These are phyloP conservation scores for Borovskyia barvae DNA, from an alignment of 208 protist genomes.

Conservation along the genomic window DNA sequence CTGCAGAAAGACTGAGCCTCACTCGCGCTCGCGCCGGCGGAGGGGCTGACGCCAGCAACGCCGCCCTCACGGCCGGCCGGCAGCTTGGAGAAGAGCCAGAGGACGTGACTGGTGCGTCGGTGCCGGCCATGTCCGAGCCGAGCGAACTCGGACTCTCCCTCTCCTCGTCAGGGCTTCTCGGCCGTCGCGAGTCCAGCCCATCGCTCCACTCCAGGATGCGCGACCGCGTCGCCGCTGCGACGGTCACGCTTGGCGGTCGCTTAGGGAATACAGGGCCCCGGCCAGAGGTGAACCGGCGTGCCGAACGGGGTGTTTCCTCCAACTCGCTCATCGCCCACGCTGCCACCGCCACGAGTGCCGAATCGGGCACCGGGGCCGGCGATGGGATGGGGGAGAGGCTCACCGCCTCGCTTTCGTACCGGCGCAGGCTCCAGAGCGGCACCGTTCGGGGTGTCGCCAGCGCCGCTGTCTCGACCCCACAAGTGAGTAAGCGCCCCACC, in stretches of 20 bases:
- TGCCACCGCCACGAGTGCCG: background rate
- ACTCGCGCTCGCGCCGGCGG: no score
- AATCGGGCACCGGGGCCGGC: background rate
- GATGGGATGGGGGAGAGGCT: slow-evolving; percentile 14
- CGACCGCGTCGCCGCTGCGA: background rate
- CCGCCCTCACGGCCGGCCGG: slow-evolving; percentile 6
- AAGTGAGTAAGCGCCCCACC: background rate
- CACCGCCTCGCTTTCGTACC: slow-evolving; percentile 9
- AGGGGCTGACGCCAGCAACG: background rate
- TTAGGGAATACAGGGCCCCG: background rate
- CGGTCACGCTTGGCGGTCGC: background rate
- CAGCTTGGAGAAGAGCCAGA: no score
- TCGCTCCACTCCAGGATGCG: slow-evolving; percentile 16
- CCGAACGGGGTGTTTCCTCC: no score
- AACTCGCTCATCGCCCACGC: background rate
- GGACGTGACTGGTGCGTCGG: no score
- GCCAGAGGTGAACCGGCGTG: background rate
- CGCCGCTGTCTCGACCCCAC: background rate
- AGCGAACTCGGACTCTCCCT: no score
- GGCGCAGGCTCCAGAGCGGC: slow-evolving; percentile 8
- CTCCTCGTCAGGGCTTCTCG: no score
- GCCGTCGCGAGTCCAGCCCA: slow-evolving; percentile 2
- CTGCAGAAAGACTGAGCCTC: no score
- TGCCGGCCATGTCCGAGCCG: no score
- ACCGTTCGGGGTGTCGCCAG: background rate